Evolutionary conservation across 2,329 filamentous ascomycete genomes (phyloP).

Genomic region (Scorias spongiosa): DNA sequence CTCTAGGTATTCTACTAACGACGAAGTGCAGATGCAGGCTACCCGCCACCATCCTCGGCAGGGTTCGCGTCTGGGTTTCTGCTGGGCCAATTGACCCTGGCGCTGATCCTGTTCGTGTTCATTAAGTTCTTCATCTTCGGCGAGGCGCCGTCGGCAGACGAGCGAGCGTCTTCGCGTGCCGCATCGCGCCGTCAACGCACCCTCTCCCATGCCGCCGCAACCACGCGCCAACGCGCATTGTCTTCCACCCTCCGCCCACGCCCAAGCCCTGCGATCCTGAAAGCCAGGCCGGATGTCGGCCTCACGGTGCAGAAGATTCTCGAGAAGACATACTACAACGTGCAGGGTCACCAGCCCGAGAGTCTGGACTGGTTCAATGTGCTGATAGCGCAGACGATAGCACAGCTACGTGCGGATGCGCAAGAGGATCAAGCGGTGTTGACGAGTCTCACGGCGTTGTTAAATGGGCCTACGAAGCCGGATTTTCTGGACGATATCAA

Average conservation of each 20-base stretch:
- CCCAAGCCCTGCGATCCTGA: conserved; percentile 14
- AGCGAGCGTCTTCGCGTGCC: conserved; percentile 59
- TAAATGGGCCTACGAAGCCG: conserved; percentile 74
- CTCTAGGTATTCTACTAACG: not conserved
- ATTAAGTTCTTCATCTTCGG: conserved; percentile 99
- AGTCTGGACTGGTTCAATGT: conserved; percentile 99
- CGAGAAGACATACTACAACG: conserved; percentile 94
- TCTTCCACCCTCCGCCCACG: conserved; percentile 20
- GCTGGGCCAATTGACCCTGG: conserved; percentile 81
- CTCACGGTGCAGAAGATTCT: conserved; percentile 89
- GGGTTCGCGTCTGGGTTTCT: conserved; percentile 92
- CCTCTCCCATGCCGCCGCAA: conserved; percentile 43
- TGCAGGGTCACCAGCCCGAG: conserved; percentile 88
- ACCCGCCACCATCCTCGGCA: conserved; percentile 11
- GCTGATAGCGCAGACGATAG: conserved; percentile 86
- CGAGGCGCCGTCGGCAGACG: conserved; percentile 71
- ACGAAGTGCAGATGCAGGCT: conserved; percentile 3
- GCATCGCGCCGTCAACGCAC: conserved; percentile 59
- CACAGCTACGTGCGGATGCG: conserved; percentile 84
- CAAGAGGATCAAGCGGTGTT: conserved; percentile 85
- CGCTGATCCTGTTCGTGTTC: conserved; percentile 80
- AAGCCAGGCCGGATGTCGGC: conserved; percentile 15
- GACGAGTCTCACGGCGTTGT: conserved; percentile 62
- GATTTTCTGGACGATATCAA: conserved; percentile 88
- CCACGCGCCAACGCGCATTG: conserved; percentile 22